Evolutionary conservation across 192 early-diverging fungal species (phyloP), one percentile per base, ranked within the genome.

Genomic region (Umbelopsis ramanniana): DNA sequence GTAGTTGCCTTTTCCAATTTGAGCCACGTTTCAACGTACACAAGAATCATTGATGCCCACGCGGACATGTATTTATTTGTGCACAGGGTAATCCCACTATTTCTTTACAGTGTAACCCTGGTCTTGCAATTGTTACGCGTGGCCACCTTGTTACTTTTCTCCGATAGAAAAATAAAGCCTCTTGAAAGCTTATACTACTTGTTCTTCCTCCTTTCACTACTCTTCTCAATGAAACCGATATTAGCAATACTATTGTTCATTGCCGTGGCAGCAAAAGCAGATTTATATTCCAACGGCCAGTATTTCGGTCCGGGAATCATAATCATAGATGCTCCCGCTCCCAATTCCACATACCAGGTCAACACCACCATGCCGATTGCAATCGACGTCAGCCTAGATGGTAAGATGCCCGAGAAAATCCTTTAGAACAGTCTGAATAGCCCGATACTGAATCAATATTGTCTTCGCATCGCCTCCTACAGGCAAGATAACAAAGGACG

Each of bases 291-390:
- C 22, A 70, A 70, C 38, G 69, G 69, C 24, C 69, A 70, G 33
- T 70, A 52, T 38, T 70, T 70, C 33, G 69, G 69, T 40, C 14
- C 47, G 19, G 69, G 69, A 46, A 70, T 70, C 48, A 52, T 70
- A 8, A 70, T 70, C 19, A 45, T 70, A 1, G 69, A 70, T 54
- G 69, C 69, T 26, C 69, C 69, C 14, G 69, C 69, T 6, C 69
- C 69, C 2, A 70, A 70, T 40, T 70, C 69, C 10, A 70, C 69
- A 26, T 70, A 37, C 50, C 69, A 70, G 19, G 69, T 70, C 35
- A 70, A 70, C 35, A 29, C 69, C n/a, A 70, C 69, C 23, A 50
- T 70, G 69, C 69, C 69, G 11, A 70, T 70, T 33, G 69, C 69
- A 23, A 53, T 70, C 12, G 69, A 70, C 29, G 35, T 50, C 38